Percentiles rank a stretch among this genome's conserved stretches.
Conservation (phyloP, 2,329 filamentous ascomycete genomes). For the Aspergillus nomiae region DNA sequence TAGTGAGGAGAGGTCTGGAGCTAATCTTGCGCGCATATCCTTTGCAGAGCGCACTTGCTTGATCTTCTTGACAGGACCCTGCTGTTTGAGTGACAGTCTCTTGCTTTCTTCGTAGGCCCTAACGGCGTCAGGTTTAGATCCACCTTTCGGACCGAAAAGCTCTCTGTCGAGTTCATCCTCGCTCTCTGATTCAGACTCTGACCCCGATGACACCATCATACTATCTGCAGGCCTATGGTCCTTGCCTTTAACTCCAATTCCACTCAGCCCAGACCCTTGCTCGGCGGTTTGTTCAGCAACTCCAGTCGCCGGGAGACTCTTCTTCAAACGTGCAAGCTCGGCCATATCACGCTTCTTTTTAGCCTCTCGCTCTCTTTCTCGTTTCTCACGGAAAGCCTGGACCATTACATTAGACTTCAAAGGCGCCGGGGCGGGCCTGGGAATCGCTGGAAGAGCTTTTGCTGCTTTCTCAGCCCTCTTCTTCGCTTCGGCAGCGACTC, state of each 20-base stretch:
- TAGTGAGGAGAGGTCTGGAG: slow-evolving; percentile 81
- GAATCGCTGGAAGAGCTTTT: slow-evolving; percentile 25
- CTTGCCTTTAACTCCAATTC: slow-evolving; percentile 73
- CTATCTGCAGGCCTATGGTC: slow-evolving; percentile 75
- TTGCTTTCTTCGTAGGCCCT: slow-evolving; percentile 51
- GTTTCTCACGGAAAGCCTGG: slow-evolving; percentile 69
- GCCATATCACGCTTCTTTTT: slow-evolving; percentile 72
- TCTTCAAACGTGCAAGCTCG: slow-evolving; percentile 70
- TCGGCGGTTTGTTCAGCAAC: slow-evolving; percentile 62
- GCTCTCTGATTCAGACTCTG: slow-evolving; percentile 70
- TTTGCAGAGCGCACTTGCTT: slow-evolving; percentile 80
- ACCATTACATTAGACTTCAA: slow-evolving; percentile 41
- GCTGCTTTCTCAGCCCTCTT: slow-evolving; percentile 28
- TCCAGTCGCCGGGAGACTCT: slow-evolving; percentile 51
- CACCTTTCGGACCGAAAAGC: slow-evolving; percentile 56
- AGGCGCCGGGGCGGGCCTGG: slow-evolving; percentile 30
- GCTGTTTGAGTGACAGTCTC: slow-evolving; percentile 56
- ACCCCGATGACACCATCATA: slow-evolving; percentile 78
- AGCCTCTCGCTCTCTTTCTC: slow-evolving; percentile 73
- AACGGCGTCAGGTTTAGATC: slow-evolving; percentile 43
- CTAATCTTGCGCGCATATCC: slow-evolving; percentile 89
- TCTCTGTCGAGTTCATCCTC: slow-evolving; percentile 76
- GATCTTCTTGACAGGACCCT: slow-evolving; percentile 79
- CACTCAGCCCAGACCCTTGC: slow-evolving; percentile 76
- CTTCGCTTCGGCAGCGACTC: slow-evolving; percentile 34